phyloP scores from a whole-genome alignment of 768 basidiomycete genomes.

The Boletellus emodensis region DNA sequence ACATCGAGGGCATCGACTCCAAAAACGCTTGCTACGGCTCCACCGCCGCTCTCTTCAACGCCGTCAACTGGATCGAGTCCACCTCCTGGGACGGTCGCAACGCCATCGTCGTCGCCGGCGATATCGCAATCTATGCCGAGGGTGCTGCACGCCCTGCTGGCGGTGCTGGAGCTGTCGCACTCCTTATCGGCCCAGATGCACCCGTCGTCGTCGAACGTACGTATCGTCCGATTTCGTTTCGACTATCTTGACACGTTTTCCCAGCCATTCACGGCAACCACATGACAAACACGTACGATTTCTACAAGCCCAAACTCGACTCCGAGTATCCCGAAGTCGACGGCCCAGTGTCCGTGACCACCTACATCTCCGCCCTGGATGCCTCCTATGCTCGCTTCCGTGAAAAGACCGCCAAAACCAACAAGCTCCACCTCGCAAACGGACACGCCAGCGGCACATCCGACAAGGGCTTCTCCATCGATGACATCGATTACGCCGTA shows the following conservation, averaged over 20 bases:
- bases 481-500: slow-evolving; percentile 85
- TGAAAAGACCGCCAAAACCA: slow-evolving; percentile 68
- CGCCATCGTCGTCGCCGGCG: slow-evolving; percentile 94
- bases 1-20: slow-evolving; percentile 98
- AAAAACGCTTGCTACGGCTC: slow-evolving; percentile 99
- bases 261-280: slow-evolving; percentile 92
- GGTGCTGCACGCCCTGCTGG: slow-evolving; percentile 93
- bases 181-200: slow-evolving; percentile 94
- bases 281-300: slow-evolving; percentile 98
- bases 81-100: slow-evolving; percentile 96
- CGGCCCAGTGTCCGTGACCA: slow-evolving; percentile 92
- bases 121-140: slow-evolving; percentile 98
- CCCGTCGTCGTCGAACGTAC: slow-evolving; percentile 93
- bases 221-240: slow-evolving; percentile 30
- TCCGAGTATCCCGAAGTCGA: slow-evolving; percentile 97
- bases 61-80: slow-evolving; percentile 96
- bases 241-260: slow-evolving; percentile 12
- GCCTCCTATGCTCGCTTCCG: slow-evolving; percentile 81
- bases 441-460: slow-evolving; percentile 33
- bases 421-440: slow-evolving; percentile 41
- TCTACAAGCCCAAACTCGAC: slow-evolving; percentile 96
- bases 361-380: slow-evolving; percentile 93
- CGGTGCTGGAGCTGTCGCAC: slow-evolving; percentile 92
- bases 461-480: slow-evolving; percentile 58
- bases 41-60: slow-evolving; percentile 98